These are phyloP conservation scores for Arthroderma uncinatum DNA, from an alignment of 2,329 filamentous ascomycete genomes.

Conservation along the genomic window DNA sequence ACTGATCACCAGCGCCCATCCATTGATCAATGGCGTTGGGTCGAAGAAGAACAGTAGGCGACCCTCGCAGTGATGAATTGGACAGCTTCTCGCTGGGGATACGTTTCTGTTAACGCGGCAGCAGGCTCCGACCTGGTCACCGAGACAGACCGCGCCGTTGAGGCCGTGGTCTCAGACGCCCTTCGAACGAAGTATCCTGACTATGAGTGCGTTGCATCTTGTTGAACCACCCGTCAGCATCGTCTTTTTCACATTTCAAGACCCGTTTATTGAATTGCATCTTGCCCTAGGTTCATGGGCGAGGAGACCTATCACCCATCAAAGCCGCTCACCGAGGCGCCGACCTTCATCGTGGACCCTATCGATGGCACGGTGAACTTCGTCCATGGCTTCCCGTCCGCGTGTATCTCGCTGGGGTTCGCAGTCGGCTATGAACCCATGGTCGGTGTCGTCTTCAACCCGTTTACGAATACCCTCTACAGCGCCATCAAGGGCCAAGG, in stretches of 20 bases:
- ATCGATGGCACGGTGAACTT: conserved; percentile 58
- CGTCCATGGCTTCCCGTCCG: conserved; percentile 49
- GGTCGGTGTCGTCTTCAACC: conserved; percentile 52
- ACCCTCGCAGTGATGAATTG: background rate
- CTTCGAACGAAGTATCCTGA: conserved; percentile 43
- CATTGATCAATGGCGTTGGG: conserved; percentile 26
- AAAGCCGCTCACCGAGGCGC: conserved; percentile 39
- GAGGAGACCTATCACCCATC: conserved; percentile 51
- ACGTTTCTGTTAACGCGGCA: background rate
- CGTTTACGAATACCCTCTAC: conserved; percentile 46
- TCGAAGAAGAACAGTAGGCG: conserved; percentile 39
- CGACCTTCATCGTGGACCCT: conserved; percentile 53
- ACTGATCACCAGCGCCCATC: conserved; percentile 35
- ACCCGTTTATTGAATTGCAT: background rate
- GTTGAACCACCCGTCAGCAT: background rate
- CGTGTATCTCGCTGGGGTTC: conserved; percentile 50
- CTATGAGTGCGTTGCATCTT: conserved; percentile 34
- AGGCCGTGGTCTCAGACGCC: conserved; percentile 44
- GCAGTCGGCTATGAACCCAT: conserved; percentile 40
- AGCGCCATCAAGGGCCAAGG: conserved; percentile 46
- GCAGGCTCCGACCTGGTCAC: conserved; percentile 51
- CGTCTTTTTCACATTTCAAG: no score
- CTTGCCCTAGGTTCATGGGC: conserved; percentile 39
- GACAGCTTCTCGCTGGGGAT: background rate
- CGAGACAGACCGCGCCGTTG: conserved; percentile 52